Base-by-base conservation (phyloP, 108 stramenopile genomes). In the Bacterosira constricta region DNA sequence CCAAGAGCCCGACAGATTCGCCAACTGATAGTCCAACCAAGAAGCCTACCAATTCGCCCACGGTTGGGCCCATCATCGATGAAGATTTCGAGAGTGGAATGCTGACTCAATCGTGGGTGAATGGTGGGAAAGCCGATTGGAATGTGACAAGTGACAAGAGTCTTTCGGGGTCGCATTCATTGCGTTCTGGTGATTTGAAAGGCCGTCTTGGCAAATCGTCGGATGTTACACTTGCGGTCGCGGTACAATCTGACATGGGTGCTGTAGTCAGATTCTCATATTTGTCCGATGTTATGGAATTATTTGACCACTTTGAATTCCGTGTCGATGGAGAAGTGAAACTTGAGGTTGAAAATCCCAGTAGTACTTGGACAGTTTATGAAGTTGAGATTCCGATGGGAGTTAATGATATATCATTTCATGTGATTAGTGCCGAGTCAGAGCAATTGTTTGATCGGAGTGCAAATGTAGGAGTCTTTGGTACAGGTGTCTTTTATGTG, bases 111-210 rank as follows among this genome's bases (percentile, higher is more conserved):
- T 44, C 62, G 1, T 63, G 45, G 62, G 46, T 47, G 1, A 18
- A 63, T 32, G 62, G 62, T 8, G 62, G 62, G 1, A 63, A 42
- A 8, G 44, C 62, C 6, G 42, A 63, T 47, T 63, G 62, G 62
- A 12, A 31, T 10, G 26, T 9, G 8, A 63, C 62, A 10, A 31
- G 27, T 30, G 26, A 23, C 41, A 63, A 63, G 62, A 45, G 25
- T 17, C 29, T 63, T 13, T 63, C 41, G 2, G 62, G 62, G 17
- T 9, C 26, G 30, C n/a, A 63, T 30, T 63, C 62, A 9, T 12
- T 63, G 18, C 25, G 45, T 18, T 45, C 42, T 5, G 62, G 62
- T 13, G 30, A 63, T 29, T 18, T 63, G 10, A 47, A 45, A n/a
- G 11, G n/a, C 62, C 45, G 10, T 3, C n/a, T 42, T 1, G 62